A percentile compares a stretch with the other conserved stretches of the same genome.
phyloP scores from a whole-genome alignment of 768 basidiomycete species.

The Boletus subcaerulescens region DNA sequence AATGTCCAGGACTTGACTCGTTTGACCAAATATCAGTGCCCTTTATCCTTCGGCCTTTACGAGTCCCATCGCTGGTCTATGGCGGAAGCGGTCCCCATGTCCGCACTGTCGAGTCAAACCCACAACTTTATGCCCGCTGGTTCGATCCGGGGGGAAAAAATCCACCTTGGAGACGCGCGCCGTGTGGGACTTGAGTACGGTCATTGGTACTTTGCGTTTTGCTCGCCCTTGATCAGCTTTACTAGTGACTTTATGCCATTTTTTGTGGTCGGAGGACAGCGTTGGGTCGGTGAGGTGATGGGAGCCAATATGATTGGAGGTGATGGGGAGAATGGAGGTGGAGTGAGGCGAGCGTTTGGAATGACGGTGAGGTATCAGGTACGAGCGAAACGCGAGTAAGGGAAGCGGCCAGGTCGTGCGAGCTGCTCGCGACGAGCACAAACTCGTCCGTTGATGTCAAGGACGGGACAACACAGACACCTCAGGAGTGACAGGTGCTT shows the following conservation, averaged over 20 bases:
- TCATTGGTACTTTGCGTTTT: conserved; percentile 63
- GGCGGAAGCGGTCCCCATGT: no score
- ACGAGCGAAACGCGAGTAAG: conserved; percentile 36
- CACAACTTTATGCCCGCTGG: conserved; percentile 64
- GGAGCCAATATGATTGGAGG: conserved; percentile 50
- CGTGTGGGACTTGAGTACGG: conserved; percentile 80
- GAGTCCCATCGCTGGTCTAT: no score
- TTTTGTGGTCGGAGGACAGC: conserved; percentile 40
- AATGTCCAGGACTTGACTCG: conserved; percentile 95
- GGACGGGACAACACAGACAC: conserved; percentile 51
- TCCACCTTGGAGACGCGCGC: conserved; percentile 73
- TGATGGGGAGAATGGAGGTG: conserved; percentile 72
- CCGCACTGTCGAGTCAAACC: conserved; percentile 88
- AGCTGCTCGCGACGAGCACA: conserved; percentile 59
- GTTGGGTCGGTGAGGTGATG: conserved; percentile 59
- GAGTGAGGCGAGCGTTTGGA: conserved; percentile 52
- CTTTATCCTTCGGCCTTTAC: conserved; percentile 95
- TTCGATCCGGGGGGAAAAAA: conserved; percentile 45
- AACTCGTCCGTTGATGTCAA: conserved; percentile 26
- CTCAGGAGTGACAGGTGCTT: conserved; percentile 68
- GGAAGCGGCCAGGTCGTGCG: conserved; percentile 75
- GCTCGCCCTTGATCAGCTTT: conserved; percentile 32
- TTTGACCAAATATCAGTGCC: conserved; percentile 96
- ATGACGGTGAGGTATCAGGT: conserved; percentile 2
- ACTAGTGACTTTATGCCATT: conserved; percentile 55